Base-by-base conservation (phyloP, 2,329 filamentous ascomycete species). In the Aspergillus unguis region DNA sequence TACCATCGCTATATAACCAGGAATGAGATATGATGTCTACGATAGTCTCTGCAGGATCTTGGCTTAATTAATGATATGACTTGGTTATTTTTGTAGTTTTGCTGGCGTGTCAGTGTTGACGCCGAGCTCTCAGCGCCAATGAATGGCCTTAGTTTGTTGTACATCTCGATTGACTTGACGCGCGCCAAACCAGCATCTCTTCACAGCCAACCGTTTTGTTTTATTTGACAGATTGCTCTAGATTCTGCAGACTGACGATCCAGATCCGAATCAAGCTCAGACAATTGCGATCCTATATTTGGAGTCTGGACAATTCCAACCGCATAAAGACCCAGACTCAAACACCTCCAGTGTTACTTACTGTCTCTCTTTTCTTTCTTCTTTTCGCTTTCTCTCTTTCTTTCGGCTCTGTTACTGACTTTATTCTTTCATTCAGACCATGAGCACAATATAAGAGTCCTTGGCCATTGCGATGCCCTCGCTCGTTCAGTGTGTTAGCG, bases 1-100 rank as follows among this genome's bases (percentile, higher is more conserved):
- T 57, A 70, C 64, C 3, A 70, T 77, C 38, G 43, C 40, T 6
- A 17, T 46, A 11, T 42, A 38, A 38, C n/a, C 7, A 28, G 28
- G 26, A n/a, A 27, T 11, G 11, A 17, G 26, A 2, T 23, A 48
- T 42, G 44, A 52, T 44, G 11, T 29, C 27, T 36, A 48, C 35
- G 45, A 11, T 49, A 33, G 31, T 37, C 31, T 50, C 10, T 29
- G 35, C 35, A 23, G 5, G 44, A 32, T n/a, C 27, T 38, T 23
- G 26, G 26, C 40, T 38, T 40, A 47, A 8, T 31, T 37, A 17
- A 17, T 46, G 40, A 47, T 47, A 17, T 29, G 10, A 10, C 6
- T 28, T 25, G 27, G 31, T 32, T 35, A 38, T 17, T 41, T 48
- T 33, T 50, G 31, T 44, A 43, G 43, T 53, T 53, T 31, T 49